Base-by-base conservation (phyloP, 345 rosid species). In the Pistacia vera region DNA sequence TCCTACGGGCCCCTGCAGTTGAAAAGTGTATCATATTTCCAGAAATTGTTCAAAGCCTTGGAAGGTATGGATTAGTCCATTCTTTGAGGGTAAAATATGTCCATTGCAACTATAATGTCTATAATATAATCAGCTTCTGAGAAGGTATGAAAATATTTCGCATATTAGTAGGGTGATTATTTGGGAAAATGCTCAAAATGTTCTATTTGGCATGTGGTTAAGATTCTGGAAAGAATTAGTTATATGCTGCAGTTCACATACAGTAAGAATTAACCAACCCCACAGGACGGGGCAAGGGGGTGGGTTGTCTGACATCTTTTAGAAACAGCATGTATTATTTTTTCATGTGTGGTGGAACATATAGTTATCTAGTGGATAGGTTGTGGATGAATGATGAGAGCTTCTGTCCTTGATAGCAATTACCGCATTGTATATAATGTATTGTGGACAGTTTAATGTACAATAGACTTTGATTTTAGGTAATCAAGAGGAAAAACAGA, bases 31-130 rank as follows among this genome's bases (percentile, higher is more conserved):
- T 84, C 36, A 75, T 92, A 68, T 86, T 88, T 72, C 90, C 92
- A 0, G 99, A 96, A 89, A 80, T 93, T 83, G 89, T 96, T 79
- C 97, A 90, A 68, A 86, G 83, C 75, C 91, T 96, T 71, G 92
- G 91, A 82, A 91, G 99, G 99, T 95, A 89, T 72, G 49, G 44
- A 69, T 74, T 61, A 66, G 79, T 80, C 11, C 63, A 16, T 79
- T 70, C 35, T 71, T 62, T 66, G 25, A 52, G 51, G 63, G 22
- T 18, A 28, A 28, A 22, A 44, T 28, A 18, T 61, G 8, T 80
- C 68, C 64, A 33, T 22, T 71, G 63, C 55, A 30, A n/a, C 28
- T 56, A 44, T 55, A 46, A 46, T 66, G 57, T 68, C 18, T 28
- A 30, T 38, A 44, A 66, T 10, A 9, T 28, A 44, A 61, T 49